Evolutionary conservation across 2,329 filamentous ascomycete species (phyloP).

Genomic region (Penicillium capsulatum): DNA sequence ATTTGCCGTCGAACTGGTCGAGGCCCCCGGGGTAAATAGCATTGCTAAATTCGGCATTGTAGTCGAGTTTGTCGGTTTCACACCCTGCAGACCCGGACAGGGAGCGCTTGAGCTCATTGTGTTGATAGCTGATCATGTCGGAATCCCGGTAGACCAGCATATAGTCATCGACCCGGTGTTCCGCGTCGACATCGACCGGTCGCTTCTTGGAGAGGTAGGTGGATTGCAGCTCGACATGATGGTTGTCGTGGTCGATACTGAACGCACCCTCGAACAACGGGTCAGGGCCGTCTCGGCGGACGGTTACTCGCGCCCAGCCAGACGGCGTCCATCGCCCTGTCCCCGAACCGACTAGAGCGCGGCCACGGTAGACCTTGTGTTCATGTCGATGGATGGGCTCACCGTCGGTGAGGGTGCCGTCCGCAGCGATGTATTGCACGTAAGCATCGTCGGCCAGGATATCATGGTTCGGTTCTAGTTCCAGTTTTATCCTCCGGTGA

Average conservation of each 20-base stretch:
- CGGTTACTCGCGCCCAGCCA: slow-evolving; percentile 80
- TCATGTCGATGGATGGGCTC: slow-evolving; percentile 67
- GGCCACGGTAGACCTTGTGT: slow-evolving; percentile 81
- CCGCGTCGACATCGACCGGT: slow-evolving; percentile 63
- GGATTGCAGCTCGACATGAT: slow-evolving; percentile 75
- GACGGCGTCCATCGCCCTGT: slow-evolving; percentile 69
- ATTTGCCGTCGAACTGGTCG: slow-evolving; percentile 51
- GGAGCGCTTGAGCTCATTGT: slow-evolving; percentile 58
- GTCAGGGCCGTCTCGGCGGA: slow-evolving; percentile 68
- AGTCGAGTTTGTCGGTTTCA: slow-evolving; percentile 67
- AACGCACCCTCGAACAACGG: slow-evolving; percentile 92
- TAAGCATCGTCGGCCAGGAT: slow-evolving; percentile 72
- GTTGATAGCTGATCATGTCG: slow-evolving; percentile 58
- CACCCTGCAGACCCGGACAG: slow-evolving; percentile 57
- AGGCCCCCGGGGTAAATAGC: slow-evolving; percentile 57
- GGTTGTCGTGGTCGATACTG: slow-evolving; percentile 71
- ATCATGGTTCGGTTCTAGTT: slow-evolving; percentile 86
- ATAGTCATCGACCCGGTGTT: slow-evolving; percentile 58
- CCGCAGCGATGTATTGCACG: slow-evolving; percentile 65
- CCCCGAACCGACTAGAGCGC: slow-evolving; percentile 63
- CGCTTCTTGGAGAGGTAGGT: slow-evolving; percentile 72
- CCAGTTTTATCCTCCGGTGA: slow-evolving; percentile 68
- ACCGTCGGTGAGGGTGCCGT: slow-evolving; percentile 64
- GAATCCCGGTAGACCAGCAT: slow-evolving; percentile 94
- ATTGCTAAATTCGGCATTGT: slow-evolving; percentile 72